phyloP scores from a whole-genome alignment of 441 rosid species.

The Brassica balearica region DNA sequence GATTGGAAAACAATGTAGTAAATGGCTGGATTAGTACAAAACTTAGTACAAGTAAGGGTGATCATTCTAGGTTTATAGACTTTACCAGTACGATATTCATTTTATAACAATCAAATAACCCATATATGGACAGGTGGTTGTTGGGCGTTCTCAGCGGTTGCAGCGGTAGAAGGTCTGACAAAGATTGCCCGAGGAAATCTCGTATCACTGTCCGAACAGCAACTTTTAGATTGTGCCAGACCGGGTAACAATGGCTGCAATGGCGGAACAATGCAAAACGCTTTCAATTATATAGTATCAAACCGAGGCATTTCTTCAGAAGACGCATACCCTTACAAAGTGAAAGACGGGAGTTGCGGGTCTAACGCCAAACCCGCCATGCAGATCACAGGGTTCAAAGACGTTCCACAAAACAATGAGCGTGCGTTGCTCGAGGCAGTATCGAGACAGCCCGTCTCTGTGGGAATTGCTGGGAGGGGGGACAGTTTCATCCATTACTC shows the following conservation, averaged over 20 bases:
- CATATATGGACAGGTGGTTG: slow-evolving; percentile 37
- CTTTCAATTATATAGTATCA: slow-evolving; percentile 27
- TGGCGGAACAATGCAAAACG: slow-evolving; percentile 33
- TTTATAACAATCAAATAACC: not conserved
- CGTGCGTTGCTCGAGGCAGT: slow-evolving; percentile 42
- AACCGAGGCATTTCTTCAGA: slow-evolving; percentile 44
- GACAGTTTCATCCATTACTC: slow-evolving; percentile 34
- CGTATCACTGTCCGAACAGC: slow-evolving; percentile 46
- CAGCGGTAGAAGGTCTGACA: slow-evolving; percentile 46
- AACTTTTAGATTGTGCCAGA: slow-evolving; percentile 46
- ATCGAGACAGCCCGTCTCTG: slow-evolving; percentile 50
- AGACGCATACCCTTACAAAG: slow-evolving; percentile 44
- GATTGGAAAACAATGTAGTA: not conserved
- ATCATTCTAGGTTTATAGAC: slow-evolving; percentile 8
- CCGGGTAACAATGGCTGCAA: slow-evolving; percentile 35
- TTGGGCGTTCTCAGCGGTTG: slow-evolving; percentile 51
- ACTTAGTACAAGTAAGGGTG: not conserved
- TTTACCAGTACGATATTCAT: not conserved
- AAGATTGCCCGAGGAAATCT: slow-evolving; percentile 33
- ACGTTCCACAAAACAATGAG: slow-evolving; percentile 46
- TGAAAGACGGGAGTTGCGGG: not conserved
- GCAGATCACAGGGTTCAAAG: slow-evolving; percentile 40
- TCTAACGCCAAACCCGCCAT: slow-evolving; percentile 13
- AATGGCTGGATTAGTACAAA: not conserved
- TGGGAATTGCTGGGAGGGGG: slow-evolving; percentile 21